Base-by-base conservation (phyloP, 2,329 filamentous ascomycete genomes). In the Seiridium unicorne region DNA sequence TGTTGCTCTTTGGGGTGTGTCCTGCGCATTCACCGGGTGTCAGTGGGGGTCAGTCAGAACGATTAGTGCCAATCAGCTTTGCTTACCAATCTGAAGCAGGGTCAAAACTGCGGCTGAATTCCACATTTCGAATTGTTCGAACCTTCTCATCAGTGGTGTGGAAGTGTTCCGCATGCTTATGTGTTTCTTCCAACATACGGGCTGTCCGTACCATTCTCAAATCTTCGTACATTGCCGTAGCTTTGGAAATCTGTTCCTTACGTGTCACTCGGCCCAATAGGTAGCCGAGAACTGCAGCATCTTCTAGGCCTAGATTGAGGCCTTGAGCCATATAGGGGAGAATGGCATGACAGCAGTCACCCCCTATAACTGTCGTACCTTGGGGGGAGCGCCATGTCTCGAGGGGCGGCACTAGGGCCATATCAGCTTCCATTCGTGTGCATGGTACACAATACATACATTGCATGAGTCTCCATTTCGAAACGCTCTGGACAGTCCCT, bases 231-330 rank as follows among this genome's bases (percentile, higher is more conserved):
- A 60, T 11, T 3, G 10, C 11, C 3, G 42, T 46, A 6, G 49
- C 55, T 13, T 35, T 38, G 11, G 34, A 38, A 9, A 60, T 10
- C 40, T 60, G 59, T 1, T n/a, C 35, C n/a, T 3, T 9, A 26
- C 3, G 6, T 1, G 7, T 34, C 11, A 60, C 54, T 18, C 56
- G 59, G n/a, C 13, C 5, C 0, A 60, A 48, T 1, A 60, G 9
- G 7, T 9, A 31, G 3, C 59, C 59, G 1, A 60, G 18, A 0
- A 35, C 42, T 3, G 38, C 59, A 3, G 59, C 59, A n/a, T 60
- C 59, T 26, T 60, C 59, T 3, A 60, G 46, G 4, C 26, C 54
- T n/a, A 57, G 59, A 13, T 47, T 54, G 3, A 60, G 55, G n/a
- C 59, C 59, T 26, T 60, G 59, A 5, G 32, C 34, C 6, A 57